Conservation (phyloP, 768 basidiomycete species). For the Mycena amicta region DNA sequence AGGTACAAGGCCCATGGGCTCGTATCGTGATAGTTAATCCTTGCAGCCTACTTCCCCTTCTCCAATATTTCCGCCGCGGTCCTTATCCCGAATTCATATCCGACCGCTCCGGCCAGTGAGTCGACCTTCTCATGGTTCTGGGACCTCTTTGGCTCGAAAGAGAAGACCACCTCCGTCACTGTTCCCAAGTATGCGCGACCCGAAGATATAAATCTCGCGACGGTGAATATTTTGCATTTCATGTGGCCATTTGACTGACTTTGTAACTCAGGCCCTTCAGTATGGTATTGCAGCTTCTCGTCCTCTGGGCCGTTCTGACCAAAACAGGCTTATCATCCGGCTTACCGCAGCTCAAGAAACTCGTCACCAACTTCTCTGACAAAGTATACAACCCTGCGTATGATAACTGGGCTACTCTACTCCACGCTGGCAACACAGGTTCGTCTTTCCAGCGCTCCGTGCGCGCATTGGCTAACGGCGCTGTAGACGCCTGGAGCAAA, state of each 20-base stretch:
- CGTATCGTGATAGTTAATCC: too few relatives aligned
- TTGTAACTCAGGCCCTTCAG: conserved; percentile 54
- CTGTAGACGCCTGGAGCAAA: conserved; percentile 47
- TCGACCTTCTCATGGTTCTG: conserved; percentile 57
- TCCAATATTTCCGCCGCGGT: conserved; percentile 58
- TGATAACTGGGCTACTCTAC: conserved; percentile 55
- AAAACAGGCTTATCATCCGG: conserved; percentile 49
- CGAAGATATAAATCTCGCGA: conserved; percentile 58
- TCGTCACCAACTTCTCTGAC: conserved; percentile 58
- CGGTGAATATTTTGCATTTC: conserved; percentile 11
- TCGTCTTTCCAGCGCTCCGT: conserved; percentile 29
- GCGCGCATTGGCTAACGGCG: neutral
- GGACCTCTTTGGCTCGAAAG: conserved; percentile 50
- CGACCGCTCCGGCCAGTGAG: conserved; percentile 32
- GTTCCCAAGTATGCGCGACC: conserved; percentile 64
- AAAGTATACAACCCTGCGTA: conserved; percentile 63
- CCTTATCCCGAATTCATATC: conserved; percentile 52
- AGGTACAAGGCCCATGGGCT: conserved; percentile 59
- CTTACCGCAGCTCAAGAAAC: conserved; percentile 54
- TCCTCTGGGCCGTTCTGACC: too few relatives aligned
- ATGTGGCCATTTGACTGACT: neutral
- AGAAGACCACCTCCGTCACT: conserved; percentile 49
- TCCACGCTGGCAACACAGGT: conserved; percentile 74
- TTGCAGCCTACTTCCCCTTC: conserved; percentile 75
- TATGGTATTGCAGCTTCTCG: too few relatives aligned